Percentiles rank a stretch among this genome's conserved stretches.
Conservation (phyloP, 108 stramenopile species). For the Stephanodiscus minutulus region DNA sequence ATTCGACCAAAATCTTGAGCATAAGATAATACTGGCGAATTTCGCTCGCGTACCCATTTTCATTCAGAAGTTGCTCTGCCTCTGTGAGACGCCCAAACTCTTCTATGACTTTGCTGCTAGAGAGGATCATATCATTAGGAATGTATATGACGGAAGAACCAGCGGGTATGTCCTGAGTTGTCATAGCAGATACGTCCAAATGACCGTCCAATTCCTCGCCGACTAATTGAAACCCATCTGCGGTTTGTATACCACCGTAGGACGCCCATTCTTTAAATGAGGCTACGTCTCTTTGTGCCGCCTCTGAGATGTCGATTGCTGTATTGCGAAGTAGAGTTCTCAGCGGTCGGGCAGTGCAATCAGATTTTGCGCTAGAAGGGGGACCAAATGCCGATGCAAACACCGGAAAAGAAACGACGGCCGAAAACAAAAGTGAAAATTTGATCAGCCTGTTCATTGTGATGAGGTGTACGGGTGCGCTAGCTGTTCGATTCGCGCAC, state of each 20-base stretch:
- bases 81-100: slow-evolving; percentile 50
- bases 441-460: neutral
- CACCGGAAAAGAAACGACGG: neutral
- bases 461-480: too few species aligned
- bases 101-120: slow-evolving; percentile 38
- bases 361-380: neutral
- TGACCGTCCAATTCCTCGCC: slow-evolving; percentile 20
- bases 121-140: slow-evolving; percentile 52
- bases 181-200: slow-evolving; percentile 34
- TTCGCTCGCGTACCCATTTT: slow-evolving; percentile 15
- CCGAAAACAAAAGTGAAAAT: neutral
- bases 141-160: slow-evolving; percentile 45
- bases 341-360: neutral
- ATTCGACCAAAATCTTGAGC: slow-evolving; percentile 34
- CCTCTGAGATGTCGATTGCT: slow-evolving; percentile 36
- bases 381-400: slow-evolving; percentile 1
- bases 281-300: slow-evolving; percentile 36
- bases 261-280: slow-evolving; percentile 53
- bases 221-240: slow-evolving; percentile 46
- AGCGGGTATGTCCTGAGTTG: slow-evolving; percentile 50
- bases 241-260: slow-evolving; percentile 46
- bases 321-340: slow-evolving; percentile 4
- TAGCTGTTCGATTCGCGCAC: too few species aligned
- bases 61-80: slow-evolving; percentile 34
- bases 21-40: slow-evolving; percentile 34